A percentile compares a stretch with the other conserved stretches of the same genome.
These are phyloP conservation scores for Kuraishia molischiana DNA, from an alignment of 805 yeast genomes.

Conservation along the genomic window DNA sequence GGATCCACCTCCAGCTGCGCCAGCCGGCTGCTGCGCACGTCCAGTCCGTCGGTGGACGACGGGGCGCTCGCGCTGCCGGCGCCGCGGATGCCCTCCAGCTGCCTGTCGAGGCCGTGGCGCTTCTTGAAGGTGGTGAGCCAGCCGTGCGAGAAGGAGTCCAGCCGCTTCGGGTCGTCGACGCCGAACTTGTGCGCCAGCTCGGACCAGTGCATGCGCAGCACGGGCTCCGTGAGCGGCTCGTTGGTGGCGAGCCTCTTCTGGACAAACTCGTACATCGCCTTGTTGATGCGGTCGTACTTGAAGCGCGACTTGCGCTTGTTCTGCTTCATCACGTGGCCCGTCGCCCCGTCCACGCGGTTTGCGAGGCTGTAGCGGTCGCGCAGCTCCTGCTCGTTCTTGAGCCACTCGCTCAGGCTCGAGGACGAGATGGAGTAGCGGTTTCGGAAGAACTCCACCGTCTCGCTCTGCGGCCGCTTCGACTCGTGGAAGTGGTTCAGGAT, in stretches of 20 bases:
- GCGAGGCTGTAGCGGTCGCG: slow-evolving; percentile 31
- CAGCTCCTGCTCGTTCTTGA: slow-evolving; percentile 41
- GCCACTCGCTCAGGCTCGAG: slow-evolving; percentile 52
- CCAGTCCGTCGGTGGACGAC: not conserved
- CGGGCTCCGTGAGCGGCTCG: slow-evolving; percentile 43
- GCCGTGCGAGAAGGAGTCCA: slow-evolving; percentile 48
- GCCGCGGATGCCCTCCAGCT: slow-evolving; percentile 16
- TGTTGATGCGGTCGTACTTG: slow-evolving; percentile 49
- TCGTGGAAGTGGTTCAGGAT: slow-evolving; percentile 41
- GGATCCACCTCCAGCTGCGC: not conserved
- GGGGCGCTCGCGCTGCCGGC: slow-evolving; percentile 16
- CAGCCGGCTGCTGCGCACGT: not conserved
- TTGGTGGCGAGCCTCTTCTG: slow-evolving; percentile 30
- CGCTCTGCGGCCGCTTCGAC: slow-evolving; percentile 43
- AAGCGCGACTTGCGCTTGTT: slow-evolving; percentile 37
- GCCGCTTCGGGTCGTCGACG: slow-evolving; percentile 49
- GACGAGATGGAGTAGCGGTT: slow-evolving; percentile 46
- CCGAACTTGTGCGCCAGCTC: slow-evolving; percentile 44
- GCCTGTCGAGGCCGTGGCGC: slow-evolving; percentile 37
- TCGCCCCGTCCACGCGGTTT: slow-evolving; percentile 12
- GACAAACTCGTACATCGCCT: slow-evolving; percentile 48
- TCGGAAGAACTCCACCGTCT: slow-evolving; percentile 43
- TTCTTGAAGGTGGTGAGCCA: slow-evolving; percentile 55
- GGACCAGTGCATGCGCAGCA: slow-evolving; percentile 47
- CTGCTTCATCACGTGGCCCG: slow-evolving; percentile 13